Evolutionary conservation across 768 basidiomycete genomes (phyloP), one percentile per base, ranked within the genome.

Genomic region (Termitomyces sp.): DNA sequence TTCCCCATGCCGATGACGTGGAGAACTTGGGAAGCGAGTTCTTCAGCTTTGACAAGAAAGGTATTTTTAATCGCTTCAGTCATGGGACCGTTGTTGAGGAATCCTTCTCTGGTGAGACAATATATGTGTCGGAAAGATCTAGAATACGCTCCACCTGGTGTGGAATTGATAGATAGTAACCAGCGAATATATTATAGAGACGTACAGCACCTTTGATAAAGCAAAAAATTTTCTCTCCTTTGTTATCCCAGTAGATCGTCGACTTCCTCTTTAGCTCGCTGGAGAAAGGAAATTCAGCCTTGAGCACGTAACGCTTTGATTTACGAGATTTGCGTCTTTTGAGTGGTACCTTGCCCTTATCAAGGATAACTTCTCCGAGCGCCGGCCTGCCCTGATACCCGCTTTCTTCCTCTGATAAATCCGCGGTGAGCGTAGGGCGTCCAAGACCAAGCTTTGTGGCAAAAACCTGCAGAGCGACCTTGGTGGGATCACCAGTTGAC

Each of bases 401-500:
- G 49, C 64, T 61, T 26, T 48, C 33, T 3, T 68, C 66, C 4
- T 68, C 65, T 16, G 63, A 56, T 12, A 61, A 58, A 54, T 73
- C 69, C 14, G 54, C 30, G 9, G 70, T 67, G 8, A 76, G 61
- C 18, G 58, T 63, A 18, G 70, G 60, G 22, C 71, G 68, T 7
- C 81, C 80, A 46, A 76, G 72, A 2, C 75, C 74, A 46, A 82
- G 71, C 58, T 78, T 80, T 51, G 75, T 74, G 1, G 81, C 80
- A 56, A 82, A 80, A 22, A 81, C 80, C 62, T 81, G 80, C 5
- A 83, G 73, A 4, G 81, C 81, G n/a, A 81, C 76, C 62, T 83
- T 80, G 2, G 82, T 82, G 3, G 82, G 80, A 60, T 82, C 82
- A 22, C 82, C 82, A 44, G 75, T 78, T 10, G 79, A 70, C 57